Conservation (phyloP, 140 eudicot species). For the Ambrosia hybrid region DNA sequence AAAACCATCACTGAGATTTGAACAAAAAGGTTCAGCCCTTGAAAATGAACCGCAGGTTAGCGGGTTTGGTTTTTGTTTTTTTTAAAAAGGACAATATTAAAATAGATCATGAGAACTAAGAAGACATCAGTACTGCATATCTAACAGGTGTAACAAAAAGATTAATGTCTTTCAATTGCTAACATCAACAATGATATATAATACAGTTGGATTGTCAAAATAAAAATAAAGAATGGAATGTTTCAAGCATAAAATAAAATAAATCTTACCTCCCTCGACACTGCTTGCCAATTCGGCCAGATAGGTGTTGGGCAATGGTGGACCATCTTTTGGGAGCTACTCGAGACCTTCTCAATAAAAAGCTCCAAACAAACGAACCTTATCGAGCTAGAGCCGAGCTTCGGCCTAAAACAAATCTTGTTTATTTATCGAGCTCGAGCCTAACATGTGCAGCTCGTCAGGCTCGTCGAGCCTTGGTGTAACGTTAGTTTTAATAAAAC, state of each 20-base stretch:
- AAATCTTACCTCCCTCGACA: constrained; percentile 79
- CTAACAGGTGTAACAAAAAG: constrained; percentile 1
- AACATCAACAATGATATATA: constrained; percentile 1
- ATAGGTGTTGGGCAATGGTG: constrained; percentile 83
- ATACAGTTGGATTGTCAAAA: too few species aligned
- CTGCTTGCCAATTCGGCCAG: constrained; percentile 97
- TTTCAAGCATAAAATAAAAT: neutral
- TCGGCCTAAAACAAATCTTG: too few species aligned
- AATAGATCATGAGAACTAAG: neutral
- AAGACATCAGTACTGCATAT: neutral
- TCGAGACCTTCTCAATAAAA: too few species aligned
- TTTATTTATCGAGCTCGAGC: too few species aligned
- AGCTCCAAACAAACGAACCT: too few species aligned
- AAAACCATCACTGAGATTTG: neutral
- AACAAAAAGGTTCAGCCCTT: neutral
- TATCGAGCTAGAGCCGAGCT: too few species aligned
- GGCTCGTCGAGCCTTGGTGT: too few species aligned
- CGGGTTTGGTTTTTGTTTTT: too few species aligned
- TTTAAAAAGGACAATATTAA: neutral
- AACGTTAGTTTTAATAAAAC: too few species aligned
- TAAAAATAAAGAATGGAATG: too few species aligned
- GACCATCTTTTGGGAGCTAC: constrained; percentile 79
- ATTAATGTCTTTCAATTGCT: neutral
- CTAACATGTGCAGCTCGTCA: too few species aligned
- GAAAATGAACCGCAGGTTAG: neutral